Evolutionary conservation across 306 rosid species (phyloP).

Genomic region (Dryas alaskensis): DNA sequence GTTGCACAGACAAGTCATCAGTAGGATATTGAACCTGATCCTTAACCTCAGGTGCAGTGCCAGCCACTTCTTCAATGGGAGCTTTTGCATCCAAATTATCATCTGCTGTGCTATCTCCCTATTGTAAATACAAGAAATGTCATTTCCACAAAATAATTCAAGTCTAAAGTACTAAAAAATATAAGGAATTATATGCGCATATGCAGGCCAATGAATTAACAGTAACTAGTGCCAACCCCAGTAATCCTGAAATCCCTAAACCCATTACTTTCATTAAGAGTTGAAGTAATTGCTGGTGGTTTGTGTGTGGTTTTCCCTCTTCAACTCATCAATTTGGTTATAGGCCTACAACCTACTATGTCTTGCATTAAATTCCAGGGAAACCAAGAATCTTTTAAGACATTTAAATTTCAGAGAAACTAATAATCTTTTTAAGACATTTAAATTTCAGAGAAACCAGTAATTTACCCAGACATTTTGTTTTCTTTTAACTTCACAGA

Average conservation of each 20-base stretch:
- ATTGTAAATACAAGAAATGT: conserved; percentile 42
- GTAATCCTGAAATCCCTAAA: background rate
- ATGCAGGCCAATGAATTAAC: background rate
- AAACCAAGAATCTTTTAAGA: too few species aligned
- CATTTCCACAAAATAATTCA: conserved; percentile 27
- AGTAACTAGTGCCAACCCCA: background rate
- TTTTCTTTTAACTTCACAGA: background rate
- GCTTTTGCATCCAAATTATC: conserved; percentile 38
- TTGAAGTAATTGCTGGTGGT: background rate
- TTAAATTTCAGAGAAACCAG: background rate
- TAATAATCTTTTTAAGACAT: background rate
- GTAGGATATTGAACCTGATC: conserved; percentile 47
- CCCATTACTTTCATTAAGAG: background rate
- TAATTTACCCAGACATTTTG: background rate
- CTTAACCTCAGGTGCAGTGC: conserved; percentile 38
- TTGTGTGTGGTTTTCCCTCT: background rate
- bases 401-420: background rate
- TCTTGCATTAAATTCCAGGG: background rate
- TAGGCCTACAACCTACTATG: background rate
- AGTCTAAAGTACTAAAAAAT: conserved; percentile 28
- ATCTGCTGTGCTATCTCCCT: conserved; percentile 53
- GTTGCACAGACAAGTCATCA: conserved; percentile 39
- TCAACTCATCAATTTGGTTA: background rate
- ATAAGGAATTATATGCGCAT: conserved; percentile 6
- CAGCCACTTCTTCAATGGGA: conserved; percentile 35